phyloP scores from a whole-genome alignment of 352 stramenopile species.

The Saprolegnia diclina region DNA sequence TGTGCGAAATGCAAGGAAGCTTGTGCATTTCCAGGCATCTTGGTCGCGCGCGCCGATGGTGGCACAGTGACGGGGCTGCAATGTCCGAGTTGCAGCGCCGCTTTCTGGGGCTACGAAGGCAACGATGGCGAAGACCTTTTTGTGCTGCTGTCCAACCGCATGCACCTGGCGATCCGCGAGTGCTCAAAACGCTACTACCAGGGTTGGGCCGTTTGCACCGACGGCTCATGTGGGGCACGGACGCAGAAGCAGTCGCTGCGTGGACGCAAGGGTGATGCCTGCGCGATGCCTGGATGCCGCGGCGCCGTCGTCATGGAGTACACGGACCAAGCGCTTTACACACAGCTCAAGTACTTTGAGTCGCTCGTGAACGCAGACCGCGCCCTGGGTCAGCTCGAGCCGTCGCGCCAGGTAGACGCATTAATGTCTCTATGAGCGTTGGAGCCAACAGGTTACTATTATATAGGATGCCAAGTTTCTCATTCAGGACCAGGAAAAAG shows the following conservation, averaged over 20 bases:
- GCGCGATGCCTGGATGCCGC: slow-evolving; percentile 88
- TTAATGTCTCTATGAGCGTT: slow-evolving; percentile 26
- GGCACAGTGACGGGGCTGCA: slow-evolving; percentile 43
- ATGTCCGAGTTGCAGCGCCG: slow-evolving; percentile 59
- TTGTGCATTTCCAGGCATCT: slow-evolving; percentile 73
- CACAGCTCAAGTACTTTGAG: slow-evolving; percentile 96
- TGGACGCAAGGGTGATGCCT: slow-evolving; percentile 85
- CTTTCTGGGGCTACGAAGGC: slow-evolving; percentile 79
- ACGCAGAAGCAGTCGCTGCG: slow-evolving; percentile 95
- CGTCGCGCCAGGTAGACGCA: slow-evolving; percentile 45
- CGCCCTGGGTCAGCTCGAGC: slow-evolving; percentile 72
- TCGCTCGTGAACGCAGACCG: slow-evolving; percentile 93
- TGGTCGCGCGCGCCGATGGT: slow-evolving; percentile 33
- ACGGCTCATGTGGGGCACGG: slow-evolving; percentile 90
- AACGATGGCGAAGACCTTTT: slow-evolving; percentile 70
- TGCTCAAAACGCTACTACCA: slow-evolving; percentile 87
- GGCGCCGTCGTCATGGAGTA: slow-evolving; percentile 86
- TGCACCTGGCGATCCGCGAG: slow-evolving; percentile 73
- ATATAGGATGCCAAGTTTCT: slow-evolving; percentile 37
- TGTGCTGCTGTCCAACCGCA: slow-evolving; percentile 71
- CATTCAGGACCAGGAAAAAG: slow-evolving; percentile 57
- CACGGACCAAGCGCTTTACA: slow-evolving; percentile 89
- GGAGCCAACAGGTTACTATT: slow-evolving; percentile 15
- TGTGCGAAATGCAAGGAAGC: slow-evolving; percentile 59
- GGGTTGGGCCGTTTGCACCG: slow-evolving; percentile 89